phyloP scores from a whole-genome alignment of 2,329 filamentous ascomycete species.

The Paraphaeosphaeria sporulosa region DNA sequence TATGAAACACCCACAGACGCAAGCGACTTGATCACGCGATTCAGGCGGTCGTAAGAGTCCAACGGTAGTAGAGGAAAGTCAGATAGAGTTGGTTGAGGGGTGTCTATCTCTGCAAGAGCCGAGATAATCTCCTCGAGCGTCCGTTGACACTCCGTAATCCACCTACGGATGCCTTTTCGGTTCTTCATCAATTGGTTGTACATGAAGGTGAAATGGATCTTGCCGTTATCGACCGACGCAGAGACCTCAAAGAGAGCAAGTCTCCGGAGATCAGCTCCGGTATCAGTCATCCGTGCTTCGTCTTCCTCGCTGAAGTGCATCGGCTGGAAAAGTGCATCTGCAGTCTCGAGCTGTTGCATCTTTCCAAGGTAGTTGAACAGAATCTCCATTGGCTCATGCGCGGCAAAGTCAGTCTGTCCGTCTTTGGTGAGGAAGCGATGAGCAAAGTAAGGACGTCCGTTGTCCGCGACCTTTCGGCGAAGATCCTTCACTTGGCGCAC shows the following conservation, averaged over 20 bases:
- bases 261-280: constrained; percentile 34
- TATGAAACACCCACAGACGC: constrained; percentile 28
- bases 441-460: constrained; percentile 60
- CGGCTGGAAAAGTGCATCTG: constrained; percentile 56
- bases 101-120: constrained; percentile 30
- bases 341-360: constrained; percentile 56
- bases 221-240: constrained; percentile 30
- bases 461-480: constrained; percentile 54
- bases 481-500: constrained; percentile 64
- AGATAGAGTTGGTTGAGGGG: constrained; percentile 38
- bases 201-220: constrained; percentile 42
- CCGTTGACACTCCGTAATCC: constrained; percentile 43
- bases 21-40: constrained; percentile 38
- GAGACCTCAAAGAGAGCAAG: constrained; percentile 45
- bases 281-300: constrained; percentile 35
- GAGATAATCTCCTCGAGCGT: constrained; percentile 41
- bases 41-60: constrained; percentile 40
- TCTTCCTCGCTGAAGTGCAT: constrained; percentile 36
- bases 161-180: constrained; percentile 41
- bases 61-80: constrained; percentile 44
- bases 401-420: constrained; percentile 36
- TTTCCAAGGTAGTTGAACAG: constrained; percentile 65
- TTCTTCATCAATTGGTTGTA: constrained; percentile 45
- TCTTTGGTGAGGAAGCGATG: constrained; percentile 41
- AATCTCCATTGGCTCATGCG: constrained; percentile 63